Evolutionary conservation across 2,329 filamentous ascomycete genomes (phyloP).

Genomic region (Leptosphaerulina australis): DNA sequence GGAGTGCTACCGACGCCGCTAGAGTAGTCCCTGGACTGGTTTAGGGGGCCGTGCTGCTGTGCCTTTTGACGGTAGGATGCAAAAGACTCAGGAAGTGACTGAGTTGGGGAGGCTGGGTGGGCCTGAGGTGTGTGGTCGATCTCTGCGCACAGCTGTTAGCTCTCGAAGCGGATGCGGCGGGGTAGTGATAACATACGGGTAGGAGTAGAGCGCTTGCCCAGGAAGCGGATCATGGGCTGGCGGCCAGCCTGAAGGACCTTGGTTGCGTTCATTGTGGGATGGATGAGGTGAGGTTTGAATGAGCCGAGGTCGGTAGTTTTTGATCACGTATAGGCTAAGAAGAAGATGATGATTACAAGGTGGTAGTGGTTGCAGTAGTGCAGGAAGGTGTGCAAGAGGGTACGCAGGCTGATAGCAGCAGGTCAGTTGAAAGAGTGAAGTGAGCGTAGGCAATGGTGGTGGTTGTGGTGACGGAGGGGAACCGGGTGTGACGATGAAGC

Average conservation of each 20-base stretch:
- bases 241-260: slow-evolving; percentile 54
- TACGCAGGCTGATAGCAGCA: slow-evolving; percentile 9
- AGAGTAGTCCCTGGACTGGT: slow-evolving; percentile 39
- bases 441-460: slow-evolving; percentile 9
- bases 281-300: slow-evolving; percentile 16
- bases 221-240: slow-evolving; percentile 59
- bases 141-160: slow-evolving; percentile 55
- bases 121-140: slow-evolving; percentile 75
- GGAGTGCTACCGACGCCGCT: slow-evolving; percentile 63
- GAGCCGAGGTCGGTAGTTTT: slow-evolving; percentile 12
- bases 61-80: slow-evolving; percentile 78
- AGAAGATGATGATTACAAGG: slow-evolving; percentile 4
- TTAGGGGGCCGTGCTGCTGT: slow-evolving; percentile 76
- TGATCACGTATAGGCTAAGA: background rate
- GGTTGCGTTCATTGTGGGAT: slow-evolving; percentile 53
- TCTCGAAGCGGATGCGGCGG: background rate
- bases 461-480: slow-evolving; percentile 22
- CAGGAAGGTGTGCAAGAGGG: too few species aligned
- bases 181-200: slow-evolving; percentile 45
- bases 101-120: slow-evolving; percentile 73
- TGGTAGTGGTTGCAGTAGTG: background rate
- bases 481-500: slow-evolving; percentile 25
- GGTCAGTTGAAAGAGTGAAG: slow-evolving; percentile 7
- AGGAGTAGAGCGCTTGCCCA: slow-evolving; percentile 56
- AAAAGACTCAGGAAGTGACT: slow-evolving; percentile 71